Base-by-base conservation (phyloP, 202 grass and related monocot genomes). In the Saccharum hybrid region DNA sequence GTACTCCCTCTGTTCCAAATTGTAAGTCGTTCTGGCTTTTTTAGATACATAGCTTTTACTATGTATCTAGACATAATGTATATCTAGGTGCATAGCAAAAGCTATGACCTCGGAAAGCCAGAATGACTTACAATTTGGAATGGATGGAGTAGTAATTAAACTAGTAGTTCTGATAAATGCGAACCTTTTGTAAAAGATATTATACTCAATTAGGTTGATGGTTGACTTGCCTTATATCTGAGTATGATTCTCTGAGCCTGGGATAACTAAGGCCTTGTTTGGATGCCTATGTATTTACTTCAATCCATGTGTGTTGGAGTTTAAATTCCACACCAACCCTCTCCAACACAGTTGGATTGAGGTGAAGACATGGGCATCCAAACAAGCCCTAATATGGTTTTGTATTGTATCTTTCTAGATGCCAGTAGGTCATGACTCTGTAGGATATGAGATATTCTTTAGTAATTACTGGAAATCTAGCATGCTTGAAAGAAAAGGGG, bases 371-470 rank as follows among this genome's bases (percentile, higher is more conserved):
- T 33, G 31, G 31, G 31, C 31, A 33, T 33, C 31, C 31, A 33
- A 33, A 33, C 31, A 33, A 33, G 2, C 31, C 31, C 31, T 33
- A 33, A 33, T 33, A 52, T 54, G 67, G 81, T 34, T 43, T 76
- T 10, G 54, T 77, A n/a, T 38, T 84, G 5, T 65, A 60, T 63
- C 65, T 63, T 43, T n/a, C 8, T 77, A 61, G 37, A 64, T 89
- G 33, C 22, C 81, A 71, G 28, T 77, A 81, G 60, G 28, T 45
- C 61, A 61, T 45, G 7, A 74, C 26, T 78, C 16, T 75, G 7
- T 66, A 61, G 63, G 66, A 73, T 30, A 86, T 64, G 77, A 73
- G 56, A 71, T 12, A 19, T 67, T 66, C 26, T n/a, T 72, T 42
- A 49, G 66, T 57, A 79, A 67, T 16, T 78, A 8, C 7, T 52